phyloP scores from a whole-genome alignment of 2,329 filamentous ascomycete genomes.

The Neofusicoccum laricinum region DNA sequence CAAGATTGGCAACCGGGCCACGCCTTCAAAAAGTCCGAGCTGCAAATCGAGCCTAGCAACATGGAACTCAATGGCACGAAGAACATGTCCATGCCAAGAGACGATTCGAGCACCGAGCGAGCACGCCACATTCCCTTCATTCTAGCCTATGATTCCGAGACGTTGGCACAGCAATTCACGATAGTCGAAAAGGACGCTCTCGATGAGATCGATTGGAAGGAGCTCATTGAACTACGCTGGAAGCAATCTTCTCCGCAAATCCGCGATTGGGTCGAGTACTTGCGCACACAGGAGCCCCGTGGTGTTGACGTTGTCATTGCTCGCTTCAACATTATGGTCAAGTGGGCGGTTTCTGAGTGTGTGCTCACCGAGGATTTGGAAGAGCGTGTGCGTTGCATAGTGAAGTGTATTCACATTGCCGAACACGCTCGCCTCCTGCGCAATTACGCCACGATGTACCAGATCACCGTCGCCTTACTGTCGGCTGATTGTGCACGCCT shows the following conservation, averaged over 20 bases:
- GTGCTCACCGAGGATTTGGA: slow-evolving; percentile 69
- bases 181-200: slow-evolving; percentile 83
- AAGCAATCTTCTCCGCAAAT: slow-evolving; percentile 66
- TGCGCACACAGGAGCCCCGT: slow-evolving; percentile 67
- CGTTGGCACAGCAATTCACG: slow-evolving; percentile 78
- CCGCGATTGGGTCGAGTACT: slow-evolving; percentile 78
- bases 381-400: slow-evolving; percentile 72
- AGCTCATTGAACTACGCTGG: slow-evolving; percentile 80
- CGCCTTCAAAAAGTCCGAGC: not conserved
- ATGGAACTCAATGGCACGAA: slow-evolving; percentile 19
- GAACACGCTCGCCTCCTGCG: slow-evolving; percentile 70
- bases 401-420: slow-evolving; percentile 81
- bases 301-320: slow-evolving; percentile 83
- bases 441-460: slow-evolving; percentile 81
- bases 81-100: not conserved
- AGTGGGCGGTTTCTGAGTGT: slow-evolving; percentile 79
- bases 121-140: slow-evolving; percentile 71
- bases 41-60: not conserved
- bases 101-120: not conserved
- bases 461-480: slow-evolving; percentile 73
- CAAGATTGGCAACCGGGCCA: not conserved
- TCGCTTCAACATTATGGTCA: slow-evolving; percentile 84
- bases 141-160: slow-evolving; percentile 74
- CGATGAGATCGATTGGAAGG: slow-evolving; percentile 85
- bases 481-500: slow-evolving; percentile 70